Conservation (phyloP, 306 rosid genomes). For the Ormosia emarginata region DNA sequence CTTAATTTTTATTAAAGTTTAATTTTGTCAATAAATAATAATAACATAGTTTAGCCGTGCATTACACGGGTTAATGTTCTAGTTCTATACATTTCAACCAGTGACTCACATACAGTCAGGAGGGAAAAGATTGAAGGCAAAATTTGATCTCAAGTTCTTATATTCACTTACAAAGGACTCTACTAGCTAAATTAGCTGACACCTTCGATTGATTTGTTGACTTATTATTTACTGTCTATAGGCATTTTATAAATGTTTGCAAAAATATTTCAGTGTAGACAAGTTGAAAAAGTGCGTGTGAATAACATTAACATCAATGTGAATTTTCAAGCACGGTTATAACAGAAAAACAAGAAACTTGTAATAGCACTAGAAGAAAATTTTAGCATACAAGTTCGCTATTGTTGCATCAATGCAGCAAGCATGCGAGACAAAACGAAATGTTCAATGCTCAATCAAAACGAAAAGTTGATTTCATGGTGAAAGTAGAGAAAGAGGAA, state of each 20-base stretch:
- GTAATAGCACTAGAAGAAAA: neutral
- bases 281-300: neutral
- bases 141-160: too few species aligned
- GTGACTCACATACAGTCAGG: too few species aligned
- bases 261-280: neutral
- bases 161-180: too few species aligned
- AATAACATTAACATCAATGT: neutral
- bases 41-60: too few species aligned
- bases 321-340: neutral
- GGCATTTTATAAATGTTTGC: neutral
- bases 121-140: too few species aligned
- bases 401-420: neutral
- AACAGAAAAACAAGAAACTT: neutral
- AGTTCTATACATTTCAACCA: too few species aligned
- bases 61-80: too few species aligned
- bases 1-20: too few species aligned
- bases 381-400: neutral
- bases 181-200: too few species aligned
- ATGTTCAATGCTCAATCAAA: conserved; percentile 1
- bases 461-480: conserved; percentile 12
- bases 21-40: too few species aligned
- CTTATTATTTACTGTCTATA: neutral
- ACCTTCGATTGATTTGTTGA: neutral
- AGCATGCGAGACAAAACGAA: conserved; percentile 7
- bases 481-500: neutral